phyloP scores from a whole-genome alignment of 805 yeast genomes.

The Candida tibetensis region DNA sequence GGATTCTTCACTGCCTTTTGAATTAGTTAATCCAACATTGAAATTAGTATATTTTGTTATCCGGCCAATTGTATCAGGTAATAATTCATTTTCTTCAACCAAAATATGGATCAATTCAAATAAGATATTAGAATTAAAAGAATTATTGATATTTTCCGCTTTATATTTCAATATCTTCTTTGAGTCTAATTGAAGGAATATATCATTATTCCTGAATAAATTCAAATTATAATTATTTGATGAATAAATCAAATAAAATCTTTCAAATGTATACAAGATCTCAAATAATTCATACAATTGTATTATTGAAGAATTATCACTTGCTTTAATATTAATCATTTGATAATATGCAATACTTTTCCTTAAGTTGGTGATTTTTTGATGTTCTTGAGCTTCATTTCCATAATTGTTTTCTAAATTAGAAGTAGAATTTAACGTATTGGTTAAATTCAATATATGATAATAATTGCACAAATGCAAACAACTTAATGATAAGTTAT shows the following conservation, averaged over 20 bases:
- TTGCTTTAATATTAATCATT: slow-evolving; percentile 25
- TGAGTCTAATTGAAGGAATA: slow-evolving; percentile 10
- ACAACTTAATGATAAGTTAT: slow-evolving; percentile 27
- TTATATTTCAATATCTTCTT: slow-evolving; percentile 5
- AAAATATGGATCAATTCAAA: slow-evolving; percentile 8
- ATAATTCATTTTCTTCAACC: slow-evolving; percentile 5
- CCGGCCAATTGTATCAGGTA: slow-evolving; percentile 2
- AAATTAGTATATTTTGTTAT: slow-evolving; percentile 11
- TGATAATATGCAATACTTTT: slow-evolving; percentile 32
- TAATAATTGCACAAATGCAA: slow-evolving; percentile 31
- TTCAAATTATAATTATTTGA: slow-evolving; percentile 15
- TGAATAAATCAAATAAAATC: slow-evolving; percentile 16
- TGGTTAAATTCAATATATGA: slow-evolving; percentile 27
- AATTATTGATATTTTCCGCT: slow-evolving; percentile 7
- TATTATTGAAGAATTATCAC: slow-evolving; percentile 15
- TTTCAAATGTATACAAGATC: slow-evolving; percentile 26
- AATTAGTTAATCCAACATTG: slow-evolving; percentile 3
- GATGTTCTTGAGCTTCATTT: slow-evolving; percentile 27
- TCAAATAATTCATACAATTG: slow-evolving; percentile 34
- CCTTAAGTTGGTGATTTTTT: slow-evolving; percentile 26
- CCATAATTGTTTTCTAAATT: slow-evolving; percentile 15
- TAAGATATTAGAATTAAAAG: slow-evolving; percentile 11
- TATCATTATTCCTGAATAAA: slow-evolving; percentile 12
- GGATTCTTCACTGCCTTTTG: not conserved
- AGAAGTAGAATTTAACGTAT: slow-evolving; percentile 16